Base-by-base conservation (phyloP, 768 basidiomycete genomes). In the Mycena belliarum region DNA sequence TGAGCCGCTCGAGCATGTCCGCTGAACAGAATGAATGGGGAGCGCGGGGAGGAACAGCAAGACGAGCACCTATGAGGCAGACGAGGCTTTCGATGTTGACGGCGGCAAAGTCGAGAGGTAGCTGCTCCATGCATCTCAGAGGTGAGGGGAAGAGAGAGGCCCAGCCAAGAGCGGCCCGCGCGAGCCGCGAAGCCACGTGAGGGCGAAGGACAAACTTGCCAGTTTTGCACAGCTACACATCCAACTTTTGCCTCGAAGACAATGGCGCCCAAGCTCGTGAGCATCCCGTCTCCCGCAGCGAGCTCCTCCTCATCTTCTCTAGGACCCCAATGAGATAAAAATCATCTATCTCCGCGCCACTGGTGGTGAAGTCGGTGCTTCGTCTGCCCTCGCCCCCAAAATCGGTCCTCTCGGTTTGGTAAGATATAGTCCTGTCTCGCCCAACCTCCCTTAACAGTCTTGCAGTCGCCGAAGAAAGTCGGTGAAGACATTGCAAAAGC, bases 401-500 rank as follows among this genome's bases (percentile, higher is more conserved):
- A 98, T 99, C 74, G 97, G 97, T 86, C 97, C 97, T 80, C 88
- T 99, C 65, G 96, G 96, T 91, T 81, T 99, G 73, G 96, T 98
- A 73, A 69, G 95, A 77, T 4, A 29, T 44, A 43, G 37, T 25
- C 25, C 38, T 53, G 29, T 56, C 29, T 38, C 43, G 49, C 47
- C 49, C 44, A 49, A 32, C 41, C 47, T 33, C 25, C 23, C 24
- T 50, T 33, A 71, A 32, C 33, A 49, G 52, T 26, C 37, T 23
- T 55, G 48, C 66, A 98, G 97, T 98, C 97, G 57, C 97, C 97
- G 68, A 99, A 99, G 83, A 98, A 98, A 82, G 97, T 99, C 77
- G 97, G 97, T 79, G 97, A 99, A 93, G 97, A 99, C 79, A 99
- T 99, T 73, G 97, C 97, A 68, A 99, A 99, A 76, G 96, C 96